Conservation (phyloP, 164 flowering plant genomes). For the Stephania japonica region DNA sequence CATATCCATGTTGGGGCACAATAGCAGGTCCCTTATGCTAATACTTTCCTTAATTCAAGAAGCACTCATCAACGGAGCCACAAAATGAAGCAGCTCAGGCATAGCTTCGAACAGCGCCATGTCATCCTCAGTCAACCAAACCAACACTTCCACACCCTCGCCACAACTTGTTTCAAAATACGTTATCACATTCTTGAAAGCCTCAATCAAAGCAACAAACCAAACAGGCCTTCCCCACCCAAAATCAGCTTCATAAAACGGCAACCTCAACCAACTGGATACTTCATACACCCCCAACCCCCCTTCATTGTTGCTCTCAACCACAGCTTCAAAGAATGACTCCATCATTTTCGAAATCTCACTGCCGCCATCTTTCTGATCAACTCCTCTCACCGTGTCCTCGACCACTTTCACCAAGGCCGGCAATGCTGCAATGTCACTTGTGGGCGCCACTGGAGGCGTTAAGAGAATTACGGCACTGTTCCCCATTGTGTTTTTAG, state of each 20-base stretch:
- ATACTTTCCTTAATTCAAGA: too few species aligned
- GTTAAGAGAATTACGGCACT: too few species aligned
- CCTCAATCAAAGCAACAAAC: not conserved
- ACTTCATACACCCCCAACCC: not conserved
- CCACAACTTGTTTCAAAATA: not conserved
- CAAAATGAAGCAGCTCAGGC: not conserved
- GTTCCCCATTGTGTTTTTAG: too few species aligned
- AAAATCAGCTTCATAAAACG: not conserved
- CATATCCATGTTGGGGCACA: too few species aligned
- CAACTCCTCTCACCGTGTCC: too few species aligned
- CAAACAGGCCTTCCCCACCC: not conserved
- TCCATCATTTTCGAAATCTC: not conserved
- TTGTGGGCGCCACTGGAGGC: too few species aligned
- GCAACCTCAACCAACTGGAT: slow-evolving; percentile 3
- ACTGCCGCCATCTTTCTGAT: too few species aligned
- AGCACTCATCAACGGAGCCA: too few species aligned
- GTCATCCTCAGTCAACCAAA: not conserved
- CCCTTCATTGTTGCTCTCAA: not conserved
- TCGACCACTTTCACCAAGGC: too few species aligned
- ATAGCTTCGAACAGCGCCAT: not conserved
- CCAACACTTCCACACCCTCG: slow-evolving; percentile 1
- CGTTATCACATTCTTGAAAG: not conserved
- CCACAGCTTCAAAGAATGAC: too few species aligned
- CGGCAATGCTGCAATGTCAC: too few species aligned
- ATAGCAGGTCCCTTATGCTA: too few species aligned